Evolutionary conservation across 768 basidiomycete species (phyloP).

Genomic region (Mycena latifolia): DNA sequence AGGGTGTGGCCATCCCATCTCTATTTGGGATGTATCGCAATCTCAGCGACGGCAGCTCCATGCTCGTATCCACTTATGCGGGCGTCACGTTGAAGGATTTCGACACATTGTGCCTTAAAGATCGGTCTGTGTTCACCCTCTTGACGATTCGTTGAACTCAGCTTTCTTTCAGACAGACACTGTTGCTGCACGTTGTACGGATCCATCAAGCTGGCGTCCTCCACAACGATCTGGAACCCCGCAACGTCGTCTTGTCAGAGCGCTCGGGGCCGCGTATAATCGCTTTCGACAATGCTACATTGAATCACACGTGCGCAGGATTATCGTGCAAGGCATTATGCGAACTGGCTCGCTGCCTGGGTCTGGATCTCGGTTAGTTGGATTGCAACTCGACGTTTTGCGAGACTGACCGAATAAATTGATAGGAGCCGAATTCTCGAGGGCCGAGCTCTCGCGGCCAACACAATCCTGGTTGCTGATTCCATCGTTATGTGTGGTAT

Average conservation of each 20-base stretch:
- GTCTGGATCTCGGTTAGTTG: constrained; percentile 3
- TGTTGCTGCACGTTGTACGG: neutral
- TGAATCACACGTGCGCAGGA: neutral
- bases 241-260: neutral
- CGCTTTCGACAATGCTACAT: constrained; percentile 5
- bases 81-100: constrained; percentile 5
- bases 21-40: constrained; percentile 15
- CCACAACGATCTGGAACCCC: constrained; percentile 11
- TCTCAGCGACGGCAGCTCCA: constrained; percentile 1
- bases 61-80: constrained; percentile 1
- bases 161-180: neutral
- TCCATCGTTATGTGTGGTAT: neutral
- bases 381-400: neutral
- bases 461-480: neutral
- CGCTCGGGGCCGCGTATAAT: neutral
- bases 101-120: neutral
- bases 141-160: neutral
- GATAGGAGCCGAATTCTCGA: neutral
- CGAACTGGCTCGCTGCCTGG: neutral
- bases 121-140: constrained; percentile 1
- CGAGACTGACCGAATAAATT: neutral
- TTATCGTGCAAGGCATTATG: neutral
- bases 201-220: constrained; percentile 1
- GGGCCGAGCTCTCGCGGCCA: neutral
- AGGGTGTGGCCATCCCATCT: too few relatives aligned